These are phyloP conservation scores for Lachnellula subtilissima DNA, from an alignment of 2,329 filamentous ascomycete species.

Conservation along the genomic window DNA sequence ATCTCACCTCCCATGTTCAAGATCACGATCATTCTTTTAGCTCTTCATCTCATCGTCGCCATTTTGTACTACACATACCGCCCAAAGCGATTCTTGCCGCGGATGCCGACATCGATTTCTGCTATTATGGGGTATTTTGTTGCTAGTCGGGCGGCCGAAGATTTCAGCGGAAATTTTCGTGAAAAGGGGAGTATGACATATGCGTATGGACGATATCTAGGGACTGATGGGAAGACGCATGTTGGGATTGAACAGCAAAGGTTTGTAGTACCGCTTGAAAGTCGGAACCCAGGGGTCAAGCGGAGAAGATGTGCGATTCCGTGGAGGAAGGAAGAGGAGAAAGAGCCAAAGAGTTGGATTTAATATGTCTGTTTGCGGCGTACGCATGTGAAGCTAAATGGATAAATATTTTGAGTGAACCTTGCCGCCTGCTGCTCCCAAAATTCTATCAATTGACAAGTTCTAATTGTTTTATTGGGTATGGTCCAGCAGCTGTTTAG, in stretches of 20 bases:
- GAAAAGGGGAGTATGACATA: slow-evolving; percentile 3
- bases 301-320: slow-evolving; percentile 3
- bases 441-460: too few species aligned
- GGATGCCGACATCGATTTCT: slow-evolving; percentile 48
- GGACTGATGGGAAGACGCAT: slow-evolving; percentile 42
- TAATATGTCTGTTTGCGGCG: neutral
- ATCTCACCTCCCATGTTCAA: slow-evolving; percentile 42
- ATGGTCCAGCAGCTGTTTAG: too few species aligned
- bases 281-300: slow-evolving; percentile 16
- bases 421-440: too few species aligned
- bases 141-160: slow-evolving; percentile 40
- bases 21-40: slow-evolving; percentile 41
- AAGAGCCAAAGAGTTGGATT: slow-evolving; percentile 17
- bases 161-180: slow-evolving; percentile 23
- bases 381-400: too few species aligned
- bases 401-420: too few species aligned
- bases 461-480: too few species aligned
- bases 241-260: slow-evolving; percentile 48
- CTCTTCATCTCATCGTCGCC: slow-evolving; percentile 39
- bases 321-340: slow-evolving; percentile 1
- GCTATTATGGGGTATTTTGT: slow-evolving; percentile 44
- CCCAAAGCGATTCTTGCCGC: slow-evolving; percentile 41
- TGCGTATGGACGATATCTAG: slow-evolving; percentile 48
- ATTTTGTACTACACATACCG: slow-evolving; percentile 39
- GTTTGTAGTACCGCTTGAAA: slow-evolving; percentile 34